These are phyloP conservation scores for Massarina eburnea DNA, from an alignment of 2,329 filamentous ascomycete genomes.

Conservation along the genomic window DNA sequence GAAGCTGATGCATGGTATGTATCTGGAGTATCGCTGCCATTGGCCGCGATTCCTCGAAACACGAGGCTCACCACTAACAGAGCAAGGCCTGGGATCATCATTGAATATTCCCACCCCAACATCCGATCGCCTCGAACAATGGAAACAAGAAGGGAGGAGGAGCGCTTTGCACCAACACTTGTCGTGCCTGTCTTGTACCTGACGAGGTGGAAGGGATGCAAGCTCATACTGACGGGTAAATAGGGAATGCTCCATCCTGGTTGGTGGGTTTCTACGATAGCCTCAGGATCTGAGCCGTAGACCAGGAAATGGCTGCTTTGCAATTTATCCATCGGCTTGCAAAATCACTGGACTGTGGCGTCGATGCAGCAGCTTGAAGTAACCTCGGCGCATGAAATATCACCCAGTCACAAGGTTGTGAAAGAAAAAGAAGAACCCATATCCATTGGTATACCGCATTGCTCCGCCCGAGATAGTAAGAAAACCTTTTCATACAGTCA, in stretches of 20 bases:
- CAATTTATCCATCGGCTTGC: conserved; percentile 23
- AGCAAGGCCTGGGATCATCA: neutral
- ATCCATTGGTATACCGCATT: conserved; percentile 27
- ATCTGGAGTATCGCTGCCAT: conserved; percentile 10
- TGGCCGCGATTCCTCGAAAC: conserved; percentile 12
- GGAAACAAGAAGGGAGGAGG: conserved; percentile 15
- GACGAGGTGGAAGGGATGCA: conserved; percentile 22
- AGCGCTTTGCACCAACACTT: conserved; percentile 22
- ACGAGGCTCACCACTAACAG: conserved; percentile 11
- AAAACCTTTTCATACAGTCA: conserved; percentile 15
- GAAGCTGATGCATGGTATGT: conserved; percentile 17
- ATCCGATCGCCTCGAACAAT: neutral
- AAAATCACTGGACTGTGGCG: neutral
- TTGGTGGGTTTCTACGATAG: conserved; percentile 17
- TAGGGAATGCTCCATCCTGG: conserved; percentile 26
- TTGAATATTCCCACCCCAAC: neutral
- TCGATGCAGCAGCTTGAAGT: neutral
- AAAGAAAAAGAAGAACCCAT: conserved; percentile 7
- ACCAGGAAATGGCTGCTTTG: conserved; percentile 6
- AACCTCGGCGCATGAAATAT: neutral
- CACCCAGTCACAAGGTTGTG: neutral
- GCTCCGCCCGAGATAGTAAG: conserved; percentile 4
- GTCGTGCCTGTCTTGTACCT: conserved; percentile 10
- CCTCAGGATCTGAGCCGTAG: conserved; percentile 1
- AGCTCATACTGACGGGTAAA: conserved; percentile 36